Percentiles rank a stretch among this genome's conserved stretches.
phyloP scores from a whole-genome alignment of 2,329 filamentous ascomycete genomes.

The Mycosphaerella sp. region DNA sequence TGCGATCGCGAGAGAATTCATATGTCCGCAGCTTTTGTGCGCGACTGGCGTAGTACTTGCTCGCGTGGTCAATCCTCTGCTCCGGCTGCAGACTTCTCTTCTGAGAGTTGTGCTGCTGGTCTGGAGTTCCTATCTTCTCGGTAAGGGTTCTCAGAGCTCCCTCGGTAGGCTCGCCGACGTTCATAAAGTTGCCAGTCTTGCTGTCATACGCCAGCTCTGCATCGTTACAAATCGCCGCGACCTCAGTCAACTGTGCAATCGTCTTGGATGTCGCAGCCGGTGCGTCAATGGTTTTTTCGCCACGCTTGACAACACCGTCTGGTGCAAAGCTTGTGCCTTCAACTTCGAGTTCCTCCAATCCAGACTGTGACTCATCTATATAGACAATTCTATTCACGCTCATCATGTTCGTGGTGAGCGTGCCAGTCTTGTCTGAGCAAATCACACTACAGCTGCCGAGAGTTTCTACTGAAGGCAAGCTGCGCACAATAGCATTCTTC shows the following conservation, averaged over 20 bases:
- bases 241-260: slow-evolving; percentile 68
- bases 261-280: slow-evolving; percentile 67
- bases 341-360: slow-evolving; percentile 78
- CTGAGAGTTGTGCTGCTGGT: slow-evolving; percentile 53
- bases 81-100: slow-evolving; percentile 45
- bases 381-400: slow-evolving; percentile 91
- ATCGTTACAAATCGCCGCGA: slow-evolving; percentile 78
- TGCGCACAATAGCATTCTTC: slow-evolving; percentile 95
- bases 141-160: slow-evolving; percentile 83
- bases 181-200: slow-evolving; percentile 67
- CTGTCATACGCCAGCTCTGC: slow-evolving; percentile 75
- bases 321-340: slow-evolving; percentile 91
- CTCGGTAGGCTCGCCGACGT: slow-evolving; percentile 90
- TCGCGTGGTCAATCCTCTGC: slow-evolving; percentile 71
- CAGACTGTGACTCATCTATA: slow-evolving; percentile 65
- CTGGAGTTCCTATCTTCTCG: slow-evolving; percentile 87
- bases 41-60: slow-evolving; percentile 73
- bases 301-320: slow-evolving; percentile 61
- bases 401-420: slow-evolving; percentile 98
- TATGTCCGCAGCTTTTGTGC: slow-evolving; percentile 76
- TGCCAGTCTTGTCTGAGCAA: slow-evolving; percentile 99
- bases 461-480: slow-evolving; percentile 92
- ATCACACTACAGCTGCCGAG: slow-evolving; percentile 98
- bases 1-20: slow-evolving; percentile 94
- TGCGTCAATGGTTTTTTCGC: slow-evolving; percentile 63